Evolutionary conservation across 1,139 yeast genomes (phyloP).

Genomic region (Saccharomyces hybrid): DNA sequence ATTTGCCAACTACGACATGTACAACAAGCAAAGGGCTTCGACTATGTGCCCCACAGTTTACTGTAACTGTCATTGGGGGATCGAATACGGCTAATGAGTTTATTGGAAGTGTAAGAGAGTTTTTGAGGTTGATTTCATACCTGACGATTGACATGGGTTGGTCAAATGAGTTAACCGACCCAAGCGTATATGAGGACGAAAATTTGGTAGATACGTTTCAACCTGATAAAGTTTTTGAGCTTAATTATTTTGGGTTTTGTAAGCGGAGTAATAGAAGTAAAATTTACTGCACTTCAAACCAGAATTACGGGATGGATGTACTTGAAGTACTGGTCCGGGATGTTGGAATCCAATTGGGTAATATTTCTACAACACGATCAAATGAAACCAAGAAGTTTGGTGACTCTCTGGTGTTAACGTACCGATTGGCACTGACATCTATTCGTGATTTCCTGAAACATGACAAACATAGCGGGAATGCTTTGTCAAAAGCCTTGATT

Average conservation of each 20-base stretch:
- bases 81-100: slow-evolving; percentile 35
- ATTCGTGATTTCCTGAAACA: slow-evolving; percentile 11
- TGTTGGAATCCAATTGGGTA: slow-evolving; percentile 26
- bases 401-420: slow-evolving; percentile 20
- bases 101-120: slow-evolving; percentile 40
- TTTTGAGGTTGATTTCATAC: slow-evolving; percentile 45
- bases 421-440: slow-evolving; percentile 16
- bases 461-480: slow-evolving; percentile 5
- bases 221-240: slow-evolving; percentile 16
- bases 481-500: slow-evolving; percentile 3
- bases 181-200: slow-evolving; percentile 22
- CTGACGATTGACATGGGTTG: slow-evolving; percentile 47
- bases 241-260: slow-evolving; percentile 27
- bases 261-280: slow-evolving; percentile 12
- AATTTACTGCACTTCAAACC: slow-evolving; percentile 20
- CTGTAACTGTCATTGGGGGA: slow-evolving; percentile 35
- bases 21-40: slow-evolving; percentile 18
- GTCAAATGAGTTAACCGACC: slow-evolving; percentile 15
- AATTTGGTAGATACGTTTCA: slow-evolving; percentile 24
- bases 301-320: slow-evolving; percentile 23
- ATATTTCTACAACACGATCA: slow-evolving; percentile 13
- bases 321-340: slow-evolving; percentile 25
- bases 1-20: slow-evolving; percentile 31
- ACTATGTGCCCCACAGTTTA: slow-evolving; percentile 42
- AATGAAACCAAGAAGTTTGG: slow-evolving; percentile 21